These are phyloP conservation scores for Dryas octopetala DNA, from an alignment of 306 rosid species.

Conservation along the genomic window DNA sequence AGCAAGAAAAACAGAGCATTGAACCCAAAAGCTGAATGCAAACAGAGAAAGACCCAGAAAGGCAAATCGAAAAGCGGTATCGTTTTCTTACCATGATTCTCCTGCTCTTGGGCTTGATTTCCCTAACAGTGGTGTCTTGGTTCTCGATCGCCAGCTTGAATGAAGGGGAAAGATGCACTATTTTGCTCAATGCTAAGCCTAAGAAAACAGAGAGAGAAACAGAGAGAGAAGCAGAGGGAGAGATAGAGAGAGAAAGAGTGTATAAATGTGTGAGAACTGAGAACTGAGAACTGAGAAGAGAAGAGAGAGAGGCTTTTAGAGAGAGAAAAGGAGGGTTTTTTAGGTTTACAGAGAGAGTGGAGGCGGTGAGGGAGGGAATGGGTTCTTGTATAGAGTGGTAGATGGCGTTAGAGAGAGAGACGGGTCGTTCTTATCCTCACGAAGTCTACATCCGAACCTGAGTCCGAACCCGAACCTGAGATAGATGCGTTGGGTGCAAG, in stretches of 20 bases:
- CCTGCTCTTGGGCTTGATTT: slow-evolving; percentile 88
- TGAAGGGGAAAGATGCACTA: background rate
- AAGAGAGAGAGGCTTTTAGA: background rate
- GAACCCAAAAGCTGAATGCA: slow-evolving; percentile 10
- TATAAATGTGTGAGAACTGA: no score
- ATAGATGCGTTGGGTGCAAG: slow-evolving; percentile 72
- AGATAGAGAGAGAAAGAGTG: background rate
- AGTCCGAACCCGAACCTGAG: slow-evolving; percentile 25
- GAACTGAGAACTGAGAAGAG: background rate
- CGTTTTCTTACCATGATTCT: slow-evolving; percentile 69
- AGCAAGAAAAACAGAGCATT: slow-evolving; percentile 16
- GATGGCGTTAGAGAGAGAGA: slow-evolving; percentile 42
- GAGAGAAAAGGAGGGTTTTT: slow-evolving; percentile 3
- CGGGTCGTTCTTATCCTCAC: slow-evolving; percentile 86
- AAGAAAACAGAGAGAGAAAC: background rate
- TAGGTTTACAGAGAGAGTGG: slow-evolving; percentile 34
- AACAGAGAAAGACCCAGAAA: background rate
- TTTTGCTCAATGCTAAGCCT: background rate
- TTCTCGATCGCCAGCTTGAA: slow-evolving; percentile 86
- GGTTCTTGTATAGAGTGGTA: slow-evolving; percentile 75
- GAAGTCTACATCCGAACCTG: slow-evolving; percentile 58
- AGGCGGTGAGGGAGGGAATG: slow-evolving; percentile 57
- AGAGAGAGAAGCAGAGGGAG: slow-evolving; percentile 10
- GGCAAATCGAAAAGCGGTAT: background rate
- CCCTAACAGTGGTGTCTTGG: slow-evolving; percentile 72